Percentiles rank a stretch among this genome's conserved stretches.
Evolutionary conservation across 495 filamentous ascomycete species (phyloP).

Genomic region (Aspergillus kassunensis): DNA sequence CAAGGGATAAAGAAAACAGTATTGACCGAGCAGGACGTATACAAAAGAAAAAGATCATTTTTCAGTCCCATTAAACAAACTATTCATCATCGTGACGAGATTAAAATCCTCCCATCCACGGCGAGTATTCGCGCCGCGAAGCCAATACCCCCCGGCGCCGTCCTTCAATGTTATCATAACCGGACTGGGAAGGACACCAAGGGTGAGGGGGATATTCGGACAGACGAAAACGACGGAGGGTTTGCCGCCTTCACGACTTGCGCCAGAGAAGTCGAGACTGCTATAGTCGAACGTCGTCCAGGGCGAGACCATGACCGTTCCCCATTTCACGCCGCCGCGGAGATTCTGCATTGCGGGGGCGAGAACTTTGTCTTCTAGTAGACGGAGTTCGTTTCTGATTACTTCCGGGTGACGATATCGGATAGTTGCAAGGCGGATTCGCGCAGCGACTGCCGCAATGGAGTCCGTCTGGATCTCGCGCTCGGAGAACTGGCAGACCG

Average conservation of each 20-base stretch:
- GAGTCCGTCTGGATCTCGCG: background rate
- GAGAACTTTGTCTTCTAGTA: background rate
- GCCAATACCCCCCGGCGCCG: background rate
- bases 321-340: background rate
- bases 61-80: no score
- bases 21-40: no score
- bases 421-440: background rate
- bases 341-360: background rate
- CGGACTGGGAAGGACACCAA: background rate
- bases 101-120: background rate
- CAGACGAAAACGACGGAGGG: background rate
- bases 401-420: background rate
- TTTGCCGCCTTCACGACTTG: background rate
- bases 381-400: background rate
- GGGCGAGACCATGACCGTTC: background rate
- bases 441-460: background rate
- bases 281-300: constrained; percentile 1
- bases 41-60: no score
- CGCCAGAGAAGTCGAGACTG: background rate
- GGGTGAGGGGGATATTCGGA: background rate
- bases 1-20: no score
- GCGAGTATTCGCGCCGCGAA: background rate
- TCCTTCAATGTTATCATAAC: background rate
- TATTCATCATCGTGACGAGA: background rate
- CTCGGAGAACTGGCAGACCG: background rate